These are phyloP conservation scores for Globisporangium canariense DNA, from an alignment of 352 stramenopile species.

Conservation along the genomic window DNA sequence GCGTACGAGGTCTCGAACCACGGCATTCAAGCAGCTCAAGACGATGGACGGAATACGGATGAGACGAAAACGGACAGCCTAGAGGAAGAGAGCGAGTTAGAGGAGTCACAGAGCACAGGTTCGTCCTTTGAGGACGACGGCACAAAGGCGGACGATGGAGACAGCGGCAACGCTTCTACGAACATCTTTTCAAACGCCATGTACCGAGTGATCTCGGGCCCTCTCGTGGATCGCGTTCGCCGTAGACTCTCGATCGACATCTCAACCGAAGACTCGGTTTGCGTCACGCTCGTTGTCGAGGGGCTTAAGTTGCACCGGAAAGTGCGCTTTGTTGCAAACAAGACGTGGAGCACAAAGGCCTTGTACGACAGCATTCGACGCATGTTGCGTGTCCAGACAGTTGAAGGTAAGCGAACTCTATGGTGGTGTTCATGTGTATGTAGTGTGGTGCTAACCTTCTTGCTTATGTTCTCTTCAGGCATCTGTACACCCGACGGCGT, in stretches of 20 bases:
- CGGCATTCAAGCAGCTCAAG: constrained; percentile 80
- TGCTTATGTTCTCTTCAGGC: constrained; percentile 22
- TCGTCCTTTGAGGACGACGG: constrained; percentile 42
- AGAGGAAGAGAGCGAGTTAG: constrained; percentile 48
- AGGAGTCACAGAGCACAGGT: constrained; percentile 37
- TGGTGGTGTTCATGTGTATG: not conserved
- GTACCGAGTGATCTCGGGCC: constrained; percentile 79
- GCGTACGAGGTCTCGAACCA: constrained; percentile 87
- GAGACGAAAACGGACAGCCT: constrained; percentile 27
- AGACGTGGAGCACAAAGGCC: constrained; percentile 49
- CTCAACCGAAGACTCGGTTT: constrained; percentile 68
- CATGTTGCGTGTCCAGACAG: constrained; percentile 66
- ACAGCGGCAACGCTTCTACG: constrained; percentile 27
- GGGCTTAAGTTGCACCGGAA: constrained; percentile 52
- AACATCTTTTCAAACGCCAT: constrained; percentile 84
- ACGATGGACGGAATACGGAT: constrained; percentile 46
- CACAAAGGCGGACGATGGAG: constrained; percentile 23
- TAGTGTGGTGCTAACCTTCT: not conserved
- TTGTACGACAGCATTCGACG: constrained; percentile 62
- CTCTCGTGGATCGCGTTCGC: constrained; percentile 71
- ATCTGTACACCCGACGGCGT: constrained; percentile 49
- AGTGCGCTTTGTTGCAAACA: constrained; percentile 77
- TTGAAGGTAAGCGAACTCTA: constrained; percentile 39
- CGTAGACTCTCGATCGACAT: constrained; percentile 77
- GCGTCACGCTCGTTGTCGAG: constrained; percentile 66